Evolutionary conservation across 257 asterid species (phyloP).

Genomic region (Lantana camara): DNA sequence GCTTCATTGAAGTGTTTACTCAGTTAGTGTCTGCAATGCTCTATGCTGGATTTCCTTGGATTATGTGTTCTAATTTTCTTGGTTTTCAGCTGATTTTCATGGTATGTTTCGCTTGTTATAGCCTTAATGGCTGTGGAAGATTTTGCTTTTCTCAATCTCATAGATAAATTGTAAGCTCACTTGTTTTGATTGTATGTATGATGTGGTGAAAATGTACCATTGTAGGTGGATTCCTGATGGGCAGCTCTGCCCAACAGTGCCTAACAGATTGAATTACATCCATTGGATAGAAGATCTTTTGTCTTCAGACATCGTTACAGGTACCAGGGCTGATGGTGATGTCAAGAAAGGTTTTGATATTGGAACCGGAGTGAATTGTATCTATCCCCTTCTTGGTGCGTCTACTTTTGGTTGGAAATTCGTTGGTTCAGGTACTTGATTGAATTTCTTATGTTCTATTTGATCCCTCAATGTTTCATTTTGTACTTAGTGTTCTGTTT

Average conservation of each 20-base stretch:
- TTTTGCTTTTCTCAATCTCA: too few species aligned
- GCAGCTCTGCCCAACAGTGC: slow-evolving; percentile 97
- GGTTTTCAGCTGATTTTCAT: neutral
- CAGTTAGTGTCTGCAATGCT: neutral
- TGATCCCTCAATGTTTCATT: slow-evolving; percentile 1
- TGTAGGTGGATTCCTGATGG: slow-evolving; percentile 99
- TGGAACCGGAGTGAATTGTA: slow-evolving; percentile 97
- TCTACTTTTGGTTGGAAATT: slow-evolving; percentile 91
- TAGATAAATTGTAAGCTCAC: too few species aligned
- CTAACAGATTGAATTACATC: slow-evolving; percentile 90
- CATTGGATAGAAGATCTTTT: slow-evolving; percentile 94
- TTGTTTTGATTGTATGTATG: neutral
- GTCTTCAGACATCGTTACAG: slow-evolving; percentile 57
- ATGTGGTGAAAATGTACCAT: slow-evolving; percentile 12
- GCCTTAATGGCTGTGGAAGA: neutral
- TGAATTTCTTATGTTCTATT: neutral
- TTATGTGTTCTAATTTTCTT: neutral
- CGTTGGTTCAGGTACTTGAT: slow-evolving; percentile 77
- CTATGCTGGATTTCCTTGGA: neutral
- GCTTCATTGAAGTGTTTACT: neutral
- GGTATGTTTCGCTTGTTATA: neutral
- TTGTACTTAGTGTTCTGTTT: neutral
- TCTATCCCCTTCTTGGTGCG: slow-evolving; percentile 97
- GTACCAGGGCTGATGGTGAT: slow-evolving; percentile 30
- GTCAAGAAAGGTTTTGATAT: slow-evolving; percentile 79